Percentiles rank a stretch among this genome's conserved stretches.
These are phyloP conservation scores for Marasmius sp. DNA, from an alignment of 1,284 basidiomycete genomes.

Conservation along the genomic window DNA sequence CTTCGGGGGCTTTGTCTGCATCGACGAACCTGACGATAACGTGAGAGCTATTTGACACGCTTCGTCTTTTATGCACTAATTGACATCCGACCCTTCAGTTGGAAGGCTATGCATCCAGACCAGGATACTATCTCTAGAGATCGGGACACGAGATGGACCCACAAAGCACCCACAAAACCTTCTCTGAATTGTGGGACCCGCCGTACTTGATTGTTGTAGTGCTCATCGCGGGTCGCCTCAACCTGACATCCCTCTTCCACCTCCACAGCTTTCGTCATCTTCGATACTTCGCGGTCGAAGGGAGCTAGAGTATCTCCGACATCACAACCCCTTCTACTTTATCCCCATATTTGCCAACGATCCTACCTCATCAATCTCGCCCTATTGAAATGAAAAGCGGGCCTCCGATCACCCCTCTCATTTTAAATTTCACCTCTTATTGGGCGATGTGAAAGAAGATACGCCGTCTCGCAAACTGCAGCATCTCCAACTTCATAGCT, in stretches of 20 bases:
- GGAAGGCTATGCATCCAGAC: background rate
- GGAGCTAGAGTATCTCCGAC: background rate
- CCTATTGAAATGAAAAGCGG: background rate
- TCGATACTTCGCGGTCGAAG: background rate
- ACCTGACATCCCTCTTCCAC: background rate
- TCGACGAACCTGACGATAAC: background rate
- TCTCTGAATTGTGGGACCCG: background rate
- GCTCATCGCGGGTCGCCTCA: background rate
- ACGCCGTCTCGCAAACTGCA: background rate
- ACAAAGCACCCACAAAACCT: no score
- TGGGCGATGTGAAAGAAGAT: background rate
- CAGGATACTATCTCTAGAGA: background rate
- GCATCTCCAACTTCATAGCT: background rate
- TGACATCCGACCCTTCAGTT: background rate
- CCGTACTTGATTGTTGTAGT: background rate
- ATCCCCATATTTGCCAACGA: background rate
- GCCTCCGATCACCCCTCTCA: background rate
- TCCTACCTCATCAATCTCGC: background rate
- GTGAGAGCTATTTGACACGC: background rate
- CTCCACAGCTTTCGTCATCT: background rate
- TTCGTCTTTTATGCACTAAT: background rate
- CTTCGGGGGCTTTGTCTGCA: background rate
- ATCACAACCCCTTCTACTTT: background rate
- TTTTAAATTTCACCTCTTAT: background rate
- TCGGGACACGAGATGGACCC: background rate